Percentiles rank a stretch among this genome's conserved stretches.
Evolutionary conservation across 192 early-diverging fungal species (phyloP).

Genomic region (Coemansia sp.): DNA sequence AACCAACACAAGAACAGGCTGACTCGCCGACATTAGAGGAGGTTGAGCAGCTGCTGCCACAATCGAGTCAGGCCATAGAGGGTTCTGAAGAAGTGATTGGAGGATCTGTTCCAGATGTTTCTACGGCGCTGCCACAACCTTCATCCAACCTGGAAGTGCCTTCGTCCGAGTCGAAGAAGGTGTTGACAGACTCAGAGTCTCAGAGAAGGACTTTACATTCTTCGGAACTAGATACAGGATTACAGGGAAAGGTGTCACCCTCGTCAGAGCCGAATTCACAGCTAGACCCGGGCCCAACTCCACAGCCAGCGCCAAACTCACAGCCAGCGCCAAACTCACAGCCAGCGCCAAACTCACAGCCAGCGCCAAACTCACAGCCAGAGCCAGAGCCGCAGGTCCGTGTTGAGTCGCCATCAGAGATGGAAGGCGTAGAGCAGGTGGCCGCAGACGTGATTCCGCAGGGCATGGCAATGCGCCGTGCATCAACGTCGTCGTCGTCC

Average conservation of each 20-base stretch:
- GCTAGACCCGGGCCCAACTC: not conserved
- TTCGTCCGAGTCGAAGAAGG: not conserved
- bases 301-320: not conserved
- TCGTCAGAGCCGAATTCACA: not conserved
- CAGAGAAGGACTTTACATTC: not conserved
- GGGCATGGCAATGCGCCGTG: constrained; percentile 26
- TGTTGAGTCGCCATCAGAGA: constrained; percentile 1
- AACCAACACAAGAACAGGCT: constrained; percentile 3
- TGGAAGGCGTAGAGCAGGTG: not conserved
- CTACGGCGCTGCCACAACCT: not conserved
- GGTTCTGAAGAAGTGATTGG: not conserved
- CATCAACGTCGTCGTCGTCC: constrained; percentile 43
- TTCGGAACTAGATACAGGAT: not conserved
- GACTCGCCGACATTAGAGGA: constrained; percentile 4
- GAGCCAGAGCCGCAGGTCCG: constrained; percentile 4
- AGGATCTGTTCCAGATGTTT: not conserved
- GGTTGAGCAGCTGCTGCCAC: not conserved
- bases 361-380: not conserved
- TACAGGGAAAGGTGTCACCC: not conserved
- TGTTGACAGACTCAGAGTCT: not conserved
- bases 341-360: not conserved
- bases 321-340: constrained; percentile 3
- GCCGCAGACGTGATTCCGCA: not conserved
- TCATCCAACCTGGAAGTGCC: not conserved
- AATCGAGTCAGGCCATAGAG: not conserved